phyloP scores from a whole-genome alignment of 2,329 filamentous ascomycete species.

The Macrophomina pseudophaseolina region DNA sequence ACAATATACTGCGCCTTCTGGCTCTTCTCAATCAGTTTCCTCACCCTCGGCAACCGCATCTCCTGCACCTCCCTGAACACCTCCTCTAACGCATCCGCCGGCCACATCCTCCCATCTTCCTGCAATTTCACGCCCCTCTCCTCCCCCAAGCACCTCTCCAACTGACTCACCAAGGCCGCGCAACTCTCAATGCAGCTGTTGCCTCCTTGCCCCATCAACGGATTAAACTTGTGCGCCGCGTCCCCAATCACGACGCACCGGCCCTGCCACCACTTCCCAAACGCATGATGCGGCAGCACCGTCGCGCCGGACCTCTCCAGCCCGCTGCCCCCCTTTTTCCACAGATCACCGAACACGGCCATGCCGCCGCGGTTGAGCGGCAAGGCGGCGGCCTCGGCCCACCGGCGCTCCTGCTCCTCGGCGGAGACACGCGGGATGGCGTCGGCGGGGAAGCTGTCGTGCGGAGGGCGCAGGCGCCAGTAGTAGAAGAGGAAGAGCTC shows the following conservation, averaged over 20 bases:
- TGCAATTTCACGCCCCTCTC: not conserved
- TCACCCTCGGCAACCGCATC: not conserved
- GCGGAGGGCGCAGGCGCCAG: not conserved
- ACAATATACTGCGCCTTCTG: not conserved
- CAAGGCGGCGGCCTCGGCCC: conserved; percentile 33
- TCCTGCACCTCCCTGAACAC: not conserved
- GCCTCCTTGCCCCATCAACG: not conserved
- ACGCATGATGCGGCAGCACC: conserved; percentile 44
- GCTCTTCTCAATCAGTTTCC: not conserved
- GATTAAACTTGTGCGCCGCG: conserved; percentile 39
- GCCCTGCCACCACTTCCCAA: conserved; percentile 46
- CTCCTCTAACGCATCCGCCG: not conserved
- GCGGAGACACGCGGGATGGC: conserved; percentile 38
- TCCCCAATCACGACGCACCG: conserved; percentile 50
- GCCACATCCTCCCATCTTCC: not conserved
- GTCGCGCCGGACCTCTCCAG: conserved; percentile 28
- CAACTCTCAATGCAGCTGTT: not conserved
- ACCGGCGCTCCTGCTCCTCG: conserved; percentile 36
- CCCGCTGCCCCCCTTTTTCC: conserved; percentile 31
- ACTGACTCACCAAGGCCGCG: conserved; percentile 25
- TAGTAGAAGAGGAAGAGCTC: not conserved
- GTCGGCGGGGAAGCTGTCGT: not conserved
- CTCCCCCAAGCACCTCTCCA: not conserved
- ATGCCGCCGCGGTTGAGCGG: conserved; percentile 35
- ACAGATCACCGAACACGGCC: conserved; percentile 44